Percentiles rank a stretch among this genome's conserved stretches.
phyloP scores from a whole-genome alignment of 768 basidiomycete species.

The Mycena rosella region DNA sequence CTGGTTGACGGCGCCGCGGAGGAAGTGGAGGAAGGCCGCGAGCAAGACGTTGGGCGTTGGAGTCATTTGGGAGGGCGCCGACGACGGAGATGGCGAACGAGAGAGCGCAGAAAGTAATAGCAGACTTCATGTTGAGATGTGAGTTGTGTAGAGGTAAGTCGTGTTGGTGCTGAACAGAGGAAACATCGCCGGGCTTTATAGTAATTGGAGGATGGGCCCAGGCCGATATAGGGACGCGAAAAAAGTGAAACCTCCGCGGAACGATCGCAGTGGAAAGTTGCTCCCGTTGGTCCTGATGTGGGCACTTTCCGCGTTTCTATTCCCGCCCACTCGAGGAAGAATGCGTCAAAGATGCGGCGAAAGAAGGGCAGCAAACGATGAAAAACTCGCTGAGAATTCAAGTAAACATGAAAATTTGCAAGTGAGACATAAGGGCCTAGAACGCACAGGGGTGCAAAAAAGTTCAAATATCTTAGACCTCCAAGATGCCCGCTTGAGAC shows the following conservation, averaged over 20 bases:
- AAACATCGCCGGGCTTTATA: too few species aligned
- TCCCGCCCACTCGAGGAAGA: too few species aligned
- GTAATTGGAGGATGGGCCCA: too few species aligned
- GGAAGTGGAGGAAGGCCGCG: slow-evolving; percentile 58
- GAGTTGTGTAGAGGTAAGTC: too few species aligned
- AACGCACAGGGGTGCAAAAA: neutral
- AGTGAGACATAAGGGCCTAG: neutral
- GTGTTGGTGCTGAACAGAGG: too few species aligned
- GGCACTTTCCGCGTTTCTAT: too few species aligned
- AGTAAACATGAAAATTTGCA: too few species aligned
- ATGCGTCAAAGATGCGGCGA: too few species aligned
- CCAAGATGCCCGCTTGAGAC: neutral
- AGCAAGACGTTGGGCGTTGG: slow-evolving; percentile 60
- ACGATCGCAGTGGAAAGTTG: too few species aligned
- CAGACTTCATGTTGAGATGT: slow-evolving; percentile 32
- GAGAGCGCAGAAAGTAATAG: slow-evolving; percentile 42
- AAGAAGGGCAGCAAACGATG: too few species aligned
- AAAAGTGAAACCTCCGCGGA: neutral
- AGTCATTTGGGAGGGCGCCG: slow-evolving; percentile 44
- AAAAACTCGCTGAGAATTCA: too few species aligned
- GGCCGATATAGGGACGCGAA: neutral
- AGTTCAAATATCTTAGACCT: neutral
- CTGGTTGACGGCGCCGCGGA: slow-evolving; percentile 32
- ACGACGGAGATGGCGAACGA: slow-evolving; percentile 37
- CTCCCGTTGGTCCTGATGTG: too few species aligned